Base-by-base conservation (phyloP, 129 eudicot species). In the Solidago caesia region DNA sequence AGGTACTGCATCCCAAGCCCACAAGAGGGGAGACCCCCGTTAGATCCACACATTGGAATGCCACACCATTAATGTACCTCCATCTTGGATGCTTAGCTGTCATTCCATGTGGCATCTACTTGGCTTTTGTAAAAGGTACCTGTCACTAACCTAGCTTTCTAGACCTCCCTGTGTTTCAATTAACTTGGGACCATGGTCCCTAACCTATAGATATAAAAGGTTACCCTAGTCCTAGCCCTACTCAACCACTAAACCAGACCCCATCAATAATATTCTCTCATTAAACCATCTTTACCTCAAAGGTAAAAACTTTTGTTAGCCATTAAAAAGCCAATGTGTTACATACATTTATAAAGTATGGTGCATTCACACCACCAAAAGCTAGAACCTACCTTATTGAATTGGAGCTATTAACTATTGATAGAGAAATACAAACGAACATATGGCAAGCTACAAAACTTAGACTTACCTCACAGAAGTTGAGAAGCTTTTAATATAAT, bases 71-170 rank as follows among this genome's bases (percentile, higher is more conserved):
- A 77, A 45, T 44, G 68, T 43, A 69, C 64, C 59, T 68, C 81
- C 70, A 59, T 77, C 81, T 29, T 77, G 75, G 75, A 68, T 77
- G 81, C 64, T 77, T 77, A 77, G 81, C 13, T 77, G 75, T 69
- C 62, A 33, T 68, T 77, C 70, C 75, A 77, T 70, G 48, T 77
- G 81, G 67, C 63, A 68, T 63, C 75, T 47, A 68, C 47, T 68
- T 68, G 80, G 61, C 80, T 67, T 55, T 76, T 44, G 0, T 4
- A 47, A 42, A 53, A 65, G 56, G 33, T 12, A 39, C 76, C 71
- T 70, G 39, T 33, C 39, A 70, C 51, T 46, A 46, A 5, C 42
- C n/a, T 64, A 72, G 62, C 82, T 72, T 72, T 79, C 61, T 79
- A 72, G 78, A 72, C 78, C 83, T 64, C 78, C 77, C 68, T 72